Evolutionary conservation across 495 filamentous ascomycete species (phyloP), one percentile per base, ranked within the genome.

Genomic region (Neurospora hispaniola): DNA sequence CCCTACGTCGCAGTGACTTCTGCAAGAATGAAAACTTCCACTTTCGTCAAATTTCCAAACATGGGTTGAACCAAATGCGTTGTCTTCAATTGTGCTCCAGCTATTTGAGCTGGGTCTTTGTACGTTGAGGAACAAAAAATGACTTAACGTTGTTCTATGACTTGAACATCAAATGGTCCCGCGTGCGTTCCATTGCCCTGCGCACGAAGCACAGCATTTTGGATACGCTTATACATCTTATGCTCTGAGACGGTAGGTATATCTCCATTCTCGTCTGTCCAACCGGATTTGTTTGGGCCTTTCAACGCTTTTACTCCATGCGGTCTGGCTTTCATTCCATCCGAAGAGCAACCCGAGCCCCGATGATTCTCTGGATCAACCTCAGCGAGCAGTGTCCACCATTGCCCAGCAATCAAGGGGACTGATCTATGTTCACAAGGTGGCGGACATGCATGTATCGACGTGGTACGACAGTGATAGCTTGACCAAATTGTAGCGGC

Each of bases 291-390:
- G 59, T 73, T 76, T 74, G 75, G 74, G 74, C 69, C 71, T 35
- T 71, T 76, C 48, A 69, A 40, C 73, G 43, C 69, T 73, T 71
- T 71, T 20, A 35, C 31, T 46, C 71, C 72, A 46, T 77, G 75
- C 74, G 66, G 74, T 75, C 70, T 77, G 72, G 73, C 75, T 77
- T 76, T 76, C 75, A 77, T 77, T 74, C 72, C 46, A 74, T 75
- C 75, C 73, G 70, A 42, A 77, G 72, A 77, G 71, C 46, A n/a
- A 72, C 14, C 1, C n/a, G 4, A 43, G 23, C 20, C 9, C 70
- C 62, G n/a, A 40, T 3, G 23, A 73, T 46, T 44, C 41, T 70
- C 69, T 66, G 54, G 54, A 66, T 66, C 54, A 35, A 66, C 54
- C 54, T 66, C 54, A 14, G 54, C 27, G 54, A 66, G 54, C 27